Conservation (phyloP, 1,139 yeast species). For the Protomyces inouyei region DNA sequence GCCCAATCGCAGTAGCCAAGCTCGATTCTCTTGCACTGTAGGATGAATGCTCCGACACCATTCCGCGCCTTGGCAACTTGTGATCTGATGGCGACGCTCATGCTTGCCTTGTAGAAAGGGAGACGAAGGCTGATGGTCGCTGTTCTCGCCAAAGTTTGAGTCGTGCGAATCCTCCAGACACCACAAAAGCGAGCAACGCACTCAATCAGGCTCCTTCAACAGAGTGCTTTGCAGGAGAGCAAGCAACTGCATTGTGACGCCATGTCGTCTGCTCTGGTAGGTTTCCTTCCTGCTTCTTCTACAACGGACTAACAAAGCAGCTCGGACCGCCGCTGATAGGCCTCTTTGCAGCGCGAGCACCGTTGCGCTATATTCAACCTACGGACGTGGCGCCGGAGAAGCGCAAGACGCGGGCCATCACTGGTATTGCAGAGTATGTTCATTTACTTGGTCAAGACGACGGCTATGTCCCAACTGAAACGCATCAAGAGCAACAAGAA, state of each 20-base stretch:
- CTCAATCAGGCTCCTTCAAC: background rate
- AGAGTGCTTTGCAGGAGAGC: background rate
- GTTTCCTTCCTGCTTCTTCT: background rate
- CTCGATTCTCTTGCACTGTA: conserved; percentile 60
- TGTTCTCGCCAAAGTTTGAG: background rate
- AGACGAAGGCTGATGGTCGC: background rate
- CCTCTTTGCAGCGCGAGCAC: conserved; percentile 66
- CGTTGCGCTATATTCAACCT: conserved; percentile 54
- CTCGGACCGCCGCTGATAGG: conserved; percentile 41
- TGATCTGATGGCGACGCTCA: conserved; percentile 46
- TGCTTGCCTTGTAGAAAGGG: conserved; percentile 10
- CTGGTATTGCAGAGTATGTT: conserved; percentile 51
- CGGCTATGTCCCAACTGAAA: conserved; percentile 40
- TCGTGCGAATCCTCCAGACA: background rate
- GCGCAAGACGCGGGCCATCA: conserved; percentile 50
- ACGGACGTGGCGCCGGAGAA: conserved; percentile 52
- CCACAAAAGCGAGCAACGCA: background rate
- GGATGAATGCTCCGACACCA: conserved; percentile 74
- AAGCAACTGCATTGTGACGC: background rate
- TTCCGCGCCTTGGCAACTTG: conserved; percentile 61
- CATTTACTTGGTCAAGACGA: conserved; percentile 39
- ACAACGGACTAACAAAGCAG: conserved; percentile 45
- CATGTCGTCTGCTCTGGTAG: conserved; percentile 18
- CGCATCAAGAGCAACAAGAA: conserved; percentile 41
- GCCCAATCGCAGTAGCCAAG: conserved; percentile 90